These are phyloP conservation scores for Quercus alba DNA, from an alignment of 306 rosid species.

Conservation along the genomic window DNA sequence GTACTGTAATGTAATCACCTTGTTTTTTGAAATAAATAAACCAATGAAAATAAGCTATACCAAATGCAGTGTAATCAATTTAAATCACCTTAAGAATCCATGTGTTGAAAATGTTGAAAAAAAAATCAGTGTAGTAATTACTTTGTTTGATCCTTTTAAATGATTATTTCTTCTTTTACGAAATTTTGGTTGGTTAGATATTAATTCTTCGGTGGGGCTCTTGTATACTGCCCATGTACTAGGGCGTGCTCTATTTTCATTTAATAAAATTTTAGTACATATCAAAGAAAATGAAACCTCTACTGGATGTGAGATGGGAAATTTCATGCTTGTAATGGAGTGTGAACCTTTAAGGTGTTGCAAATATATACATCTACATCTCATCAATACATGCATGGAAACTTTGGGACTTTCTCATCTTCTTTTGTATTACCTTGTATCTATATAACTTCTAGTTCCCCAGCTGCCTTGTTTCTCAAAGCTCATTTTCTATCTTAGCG, in stretches of 20 bases:
- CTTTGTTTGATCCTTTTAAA: not conserved
- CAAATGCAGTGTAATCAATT: too few species aligned
- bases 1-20: too few species aligned
- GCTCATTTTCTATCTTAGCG: not conserved
- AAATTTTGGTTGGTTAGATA: too few species aligned
- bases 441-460: not conserved
- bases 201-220: too few species aligned
- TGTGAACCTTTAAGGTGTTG: not conserved
- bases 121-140: not conserved
- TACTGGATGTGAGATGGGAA: not conserved
- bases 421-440: not conserved
- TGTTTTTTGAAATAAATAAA: too few species aligned
- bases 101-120: not conserved
- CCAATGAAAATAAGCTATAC: too few species aligned
- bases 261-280: too few species aligned
- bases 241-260: too few species aligned
- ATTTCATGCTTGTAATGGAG: not conserved
- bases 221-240: too few species aligned
- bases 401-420: not conserved
- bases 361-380: not conserved
- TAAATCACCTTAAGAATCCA: not conserved
- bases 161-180: not conserved
- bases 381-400: not conserved
- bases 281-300: not conserved
- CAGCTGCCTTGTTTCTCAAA: not conserved